Conservation (phyloP, 2,329 filamentous ascomycete genomes). For the Scolecobasidium constrictum region DNA sequence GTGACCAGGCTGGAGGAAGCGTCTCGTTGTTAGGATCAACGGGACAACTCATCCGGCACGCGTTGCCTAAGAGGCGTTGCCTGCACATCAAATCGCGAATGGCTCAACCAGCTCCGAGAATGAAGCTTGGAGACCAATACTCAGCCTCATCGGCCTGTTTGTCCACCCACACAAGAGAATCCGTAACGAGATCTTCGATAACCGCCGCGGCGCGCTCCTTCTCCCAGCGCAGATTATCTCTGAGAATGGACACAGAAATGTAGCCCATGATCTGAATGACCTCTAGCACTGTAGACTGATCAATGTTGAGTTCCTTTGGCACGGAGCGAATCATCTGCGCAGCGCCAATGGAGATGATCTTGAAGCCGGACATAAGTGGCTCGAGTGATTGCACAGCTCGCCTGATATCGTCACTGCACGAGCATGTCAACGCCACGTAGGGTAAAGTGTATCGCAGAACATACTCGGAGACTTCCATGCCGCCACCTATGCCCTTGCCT, state of each 20-base stretch:
- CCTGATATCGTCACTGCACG: conserved; percentile 72
- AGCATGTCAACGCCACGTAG: background rate
- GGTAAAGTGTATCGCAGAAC: conserved; percentile 5
- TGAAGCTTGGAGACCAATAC: conserved; percentile 68
- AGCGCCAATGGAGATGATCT: conserved; percentile 70
- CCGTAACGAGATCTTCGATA: conserved; percentile 77
- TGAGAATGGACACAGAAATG: conserved; percentile 80
- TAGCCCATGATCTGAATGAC: conserved; percentile 83
- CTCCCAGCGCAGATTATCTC: conserved; percentile 78
- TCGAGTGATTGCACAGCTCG: conserved; percentile 78
- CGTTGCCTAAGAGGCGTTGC: no score
- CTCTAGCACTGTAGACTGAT: conserved; percentile 87
- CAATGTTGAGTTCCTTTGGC: conserved; percentile 87
- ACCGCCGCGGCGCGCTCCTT: conserved; percentile 76
- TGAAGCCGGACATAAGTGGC: conserved; percentile 81
- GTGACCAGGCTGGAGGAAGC: no score
- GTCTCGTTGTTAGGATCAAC: no score
- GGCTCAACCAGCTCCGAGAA: background rate
- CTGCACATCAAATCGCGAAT: no score
- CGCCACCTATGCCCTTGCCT: conserved; percentile 62
- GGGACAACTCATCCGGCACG: no score
- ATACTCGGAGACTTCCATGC: conserved; percentile 68
- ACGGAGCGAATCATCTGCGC: conserved; percentile 84
- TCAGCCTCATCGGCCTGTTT: conserved; percentile 74
- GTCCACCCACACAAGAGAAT: conserved; percentile 92